Evolutionary conservation across 805 yeast genomes (phyloP).

Genomic region (Kazachstania africana): DNA sequence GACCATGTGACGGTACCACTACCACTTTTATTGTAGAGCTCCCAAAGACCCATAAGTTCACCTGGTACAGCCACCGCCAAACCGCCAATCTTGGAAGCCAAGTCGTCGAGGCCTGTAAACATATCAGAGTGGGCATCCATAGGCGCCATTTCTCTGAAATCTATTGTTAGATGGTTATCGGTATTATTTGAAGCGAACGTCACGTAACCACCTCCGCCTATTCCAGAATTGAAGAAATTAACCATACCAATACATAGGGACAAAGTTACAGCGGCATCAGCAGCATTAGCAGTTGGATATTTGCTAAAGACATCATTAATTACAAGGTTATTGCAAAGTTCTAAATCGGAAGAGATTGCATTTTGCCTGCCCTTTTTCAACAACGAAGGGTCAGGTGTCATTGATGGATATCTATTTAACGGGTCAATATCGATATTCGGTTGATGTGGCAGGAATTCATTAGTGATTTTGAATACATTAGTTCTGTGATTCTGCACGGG

Average conservation of each 20-base stretch:
- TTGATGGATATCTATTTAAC: conserved; percentile 26
- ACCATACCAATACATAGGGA: conserved; percentile 80
- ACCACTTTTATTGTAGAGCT: conserved; percentile 47
- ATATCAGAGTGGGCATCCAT: conserved; percentile 45
- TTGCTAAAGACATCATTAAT: conserved; percentile 17
- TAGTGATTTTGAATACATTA: too few species aligned
- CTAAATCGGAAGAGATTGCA: conserved; percentile 29
- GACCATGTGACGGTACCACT: conserved; percentile 64
- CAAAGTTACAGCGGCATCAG: conserved; percentile 85
- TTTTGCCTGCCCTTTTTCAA: conserved; percentile 18
- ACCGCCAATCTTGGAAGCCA: conserved; percentile 63
- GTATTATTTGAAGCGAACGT: conserved; percentile 26
- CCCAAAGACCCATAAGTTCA: conserved; percentile 73
- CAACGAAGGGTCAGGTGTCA: conserved; percentile 24
- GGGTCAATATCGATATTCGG: conserved; percentile 32
- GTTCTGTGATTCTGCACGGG: too few species aligned
- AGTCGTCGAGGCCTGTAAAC: conserved; percentile 37
- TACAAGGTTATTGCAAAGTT: conserved; percentile 24
- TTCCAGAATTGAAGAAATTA: conserved; percentile 75
- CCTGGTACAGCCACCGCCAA: conserved; percentile 88
- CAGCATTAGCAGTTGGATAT: conserved; percentile 57
- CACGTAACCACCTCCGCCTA: conserved; percentile 87
- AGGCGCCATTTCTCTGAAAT: conserved; percentile 89
- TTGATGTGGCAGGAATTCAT: background rate
- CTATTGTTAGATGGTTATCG: conserved; percentile 48